These are phyloP conservation scores for Candida ipomoeae DNA, from an alignment of 805 yeast genomes.

Conservation along the genomic window DNA sequence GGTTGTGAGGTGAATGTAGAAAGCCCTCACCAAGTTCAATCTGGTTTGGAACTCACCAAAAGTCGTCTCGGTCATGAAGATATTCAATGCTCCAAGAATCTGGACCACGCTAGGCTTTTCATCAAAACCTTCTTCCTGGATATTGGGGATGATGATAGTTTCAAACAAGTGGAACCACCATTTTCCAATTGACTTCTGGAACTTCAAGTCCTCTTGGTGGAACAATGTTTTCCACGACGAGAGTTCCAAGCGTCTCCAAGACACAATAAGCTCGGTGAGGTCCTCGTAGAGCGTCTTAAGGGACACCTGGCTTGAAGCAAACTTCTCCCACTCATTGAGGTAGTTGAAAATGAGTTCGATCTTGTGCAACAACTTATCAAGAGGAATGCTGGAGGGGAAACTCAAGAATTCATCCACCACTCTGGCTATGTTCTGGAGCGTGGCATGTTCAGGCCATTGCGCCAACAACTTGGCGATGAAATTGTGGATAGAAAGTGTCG, in stretches of 20 bases:
- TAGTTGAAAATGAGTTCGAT: constrained; percentile 81
- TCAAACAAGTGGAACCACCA: constrained; percentile 96
- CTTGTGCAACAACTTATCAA: constrained; percentile 74
- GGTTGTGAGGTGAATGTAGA: constrained; percentile 44
- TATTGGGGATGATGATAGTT: constrained; percentile 54
- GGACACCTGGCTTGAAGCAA: constrained; percentile 76
- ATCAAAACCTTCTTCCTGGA: constrained; percentile 18
- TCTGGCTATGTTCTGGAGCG: constrained; percentile 62
- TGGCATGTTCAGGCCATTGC: constrained; percentile 95
- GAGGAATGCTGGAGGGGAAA: constrained; percentile 63
- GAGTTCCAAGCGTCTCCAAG: constrained; percentile 89
- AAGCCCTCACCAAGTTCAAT: constrained; percentile 58
- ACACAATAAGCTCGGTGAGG: constrained; percentile 65
- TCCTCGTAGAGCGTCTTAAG: constrained; percentile 51
- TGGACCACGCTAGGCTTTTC: constrained; percentile 18
- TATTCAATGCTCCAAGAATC: constrained; percentile 55
- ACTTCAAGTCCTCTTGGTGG: constrained; percentile 51
- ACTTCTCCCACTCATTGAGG: constrained; percentile 90
- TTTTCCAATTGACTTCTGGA: constrained; percentile 53
- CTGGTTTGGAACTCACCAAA: constrained; percentile 70
- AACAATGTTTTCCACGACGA: constrained; percentile 81
- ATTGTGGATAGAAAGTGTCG: constrained; percentile 31
- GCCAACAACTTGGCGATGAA: constrained; percentile 43
- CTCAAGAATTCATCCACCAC: constrained; percentile 62
- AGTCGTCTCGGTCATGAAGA: constrained; percentile 71